Conservation (phyloP, 106 monocot species). For the Apostasia ramifera region DNA sequence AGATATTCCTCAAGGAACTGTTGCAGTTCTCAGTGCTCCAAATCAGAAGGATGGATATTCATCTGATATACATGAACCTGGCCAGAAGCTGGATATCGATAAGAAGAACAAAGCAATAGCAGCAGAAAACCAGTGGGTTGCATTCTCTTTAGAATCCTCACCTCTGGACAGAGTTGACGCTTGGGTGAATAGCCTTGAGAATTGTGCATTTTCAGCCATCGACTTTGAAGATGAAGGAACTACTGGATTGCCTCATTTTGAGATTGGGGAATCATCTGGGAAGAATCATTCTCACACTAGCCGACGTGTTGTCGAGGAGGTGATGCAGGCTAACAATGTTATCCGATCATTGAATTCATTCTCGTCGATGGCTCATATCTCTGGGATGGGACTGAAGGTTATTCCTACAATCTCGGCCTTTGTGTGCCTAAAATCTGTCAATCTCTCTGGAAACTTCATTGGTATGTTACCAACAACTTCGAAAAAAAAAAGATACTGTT, state of each 20-base stretch:
- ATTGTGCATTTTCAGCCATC: conserved; percentile 10
- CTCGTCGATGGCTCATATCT: conserved; percentile 65
- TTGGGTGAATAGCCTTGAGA: conserved; percentile 81
- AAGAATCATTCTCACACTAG: conserved; percentile 18
- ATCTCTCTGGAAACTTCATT: conserved; percentile 80
- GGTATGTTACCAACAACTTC: conserved; percentile 25
- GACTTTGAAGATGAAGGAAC: conserved; percentile 6
- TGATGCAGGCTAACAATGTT: conserved; percentile 54
- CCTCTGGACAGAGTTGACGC: conserved; percentile 66
- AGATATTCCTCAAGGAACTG: conserved; percentile 2
- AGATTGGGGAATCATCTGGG: conserved; percentile 42
- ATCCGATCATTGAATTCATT: conserved; percentile 64
- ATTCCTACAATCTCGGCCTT: conserved; percentile 75
- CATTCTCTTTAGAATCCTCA: conserved; percentile 59
- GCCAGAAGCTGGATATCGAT: conserved; percentile 2
- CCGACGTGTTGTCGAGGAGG: conserved; percentile 32
- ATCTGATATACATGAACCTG: conserved; percentile 71
- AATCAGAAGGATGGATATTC: conserved; percentile 55
- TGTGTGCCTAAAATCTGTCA: conserved; percentile 65
- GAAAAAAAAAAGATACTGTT: no score
- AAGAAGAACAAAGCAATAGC: conserved; percentile 25
- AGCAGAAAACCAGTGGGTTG: conserved; percentile 55
- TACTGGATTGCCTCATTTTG: not conserved
- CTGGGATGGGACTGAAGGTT: conserved; percentile 66
- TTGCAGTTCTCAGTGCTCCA: not conserved